Base-by-base conservation (phyloP, 208 protist genomes). In the Entamoeba invadens region DNA sequence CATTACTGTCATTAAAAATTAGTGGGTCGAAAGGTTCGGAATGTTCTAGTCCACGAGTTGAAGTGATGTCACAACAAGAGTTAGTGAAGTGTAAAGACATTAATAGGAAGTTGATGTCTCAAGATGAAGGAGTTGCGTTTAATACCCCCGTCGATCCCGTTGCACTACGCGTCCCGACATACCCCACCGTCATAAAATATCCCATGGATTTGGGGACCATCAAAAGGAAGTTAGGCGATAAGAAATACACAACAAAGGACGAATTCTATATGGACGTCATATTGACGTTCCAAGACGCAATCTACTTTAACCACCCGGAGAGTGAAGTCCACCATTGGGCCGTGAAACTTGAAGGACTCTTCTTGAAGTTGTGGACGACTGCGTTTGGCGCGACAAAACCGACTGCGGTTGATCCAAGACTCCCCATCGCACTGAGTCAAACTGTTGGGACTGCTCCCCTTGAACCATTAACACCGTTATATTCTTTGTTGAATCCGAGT, bases 151-250 rank as follows among this genome's bases (percentile, higher is more conserved):
- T 93, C 44, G 92, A 93, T 93, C 42, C 35, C 10, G 42, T 91
- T 42, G 92, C 25, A 45, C 35, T 45, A 25, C 25, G 21, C 4
- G 38, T 35, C 16, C 92, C 92, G 10, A 93, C 92, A 45, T 94
- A 94, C 1, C 42, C 16, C 12, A 92, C 44, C 42, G 92, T 94
- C 12, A 92, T 94, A 38, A 94, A 94, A 92, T 44, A 44, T 21
- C 93, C 93, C 12, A 94, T 94, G 93, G 93, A 94, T 94, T 44
- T 94, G 18, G 93, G 93, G 93, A 94, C 93, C 4, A 94, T 94
- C 16, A 68, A 94, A 35, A n/a, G 12, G 14, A 94, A 94, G 0
- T 92, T 94, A 44, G 6, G 16, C 14, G 45, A n/a, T 57, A 92
- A 91, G 12, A 47, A 68, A 92, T 94, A 94, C 18, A 68, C 18